Percentiles rank a stretch among this genome's conserved stretches.
Conservation (phyloP, 2,329 filamentous ascomycete genomes). For the Sporothrix brunneoviolacea region DNA sequence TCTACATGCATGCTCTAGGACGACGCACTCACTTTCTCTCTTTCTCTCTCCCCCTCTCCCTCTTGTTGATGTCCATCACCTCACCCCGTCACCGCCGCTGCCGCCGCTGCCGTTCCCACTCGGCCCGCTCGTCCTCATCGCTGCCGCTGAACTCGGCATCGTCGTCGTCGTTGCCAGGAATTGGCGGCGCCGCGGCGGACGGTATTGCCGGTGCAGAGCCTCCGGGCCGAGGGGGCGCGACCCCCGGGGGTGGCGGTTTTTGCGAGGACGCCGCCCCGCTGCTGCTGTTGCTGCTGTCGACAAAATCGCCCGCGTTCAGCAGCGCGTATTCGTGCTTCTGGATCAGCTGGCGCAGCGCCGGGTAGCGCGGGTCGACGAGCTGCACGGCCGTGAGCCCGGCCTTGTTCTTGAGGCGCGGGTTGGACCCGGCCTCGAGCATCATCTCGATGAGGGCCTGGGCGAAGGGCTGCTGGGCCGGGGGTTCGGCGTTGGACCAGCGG, state of each 20-base stretch:
- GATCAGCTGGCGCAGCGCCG: conserved; percentile 54
- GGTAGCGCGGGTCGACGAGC: conserved; percentile 66
- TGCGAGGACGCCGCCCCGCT: neutral
- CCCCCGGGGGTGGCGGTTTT: neutral
- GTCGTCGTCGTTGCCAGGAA: conserved; percentile 35
- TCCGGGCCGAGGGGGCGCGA: neutral
- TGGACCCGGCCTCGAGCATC: conserved; percentile 71
- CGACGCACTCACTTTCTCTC: neutral
- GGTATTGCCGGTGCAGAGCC: conserved; percentile 6
- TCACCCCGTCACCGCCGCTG: conserved; percentile 18
- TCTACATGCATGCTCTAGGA: conserved; percentile 3
- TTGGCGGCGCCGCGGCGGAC: conserved; percentile 13
- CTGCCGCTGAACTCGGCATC: conserved; percentile 58
- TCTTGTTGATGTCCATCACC: conserved; percentile 17
- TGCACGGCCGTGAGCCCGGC: conserved; percentile 64
- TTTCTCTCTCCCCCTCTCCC: neutral
- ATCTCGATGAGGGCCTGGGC: conserved; percentile 66
- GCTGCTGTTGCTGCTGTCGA: conserved; percentile 25
- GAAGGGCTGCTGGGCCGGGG: conserved; percentile 55
- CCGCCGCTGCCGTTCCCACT: conserved; percentile 49
- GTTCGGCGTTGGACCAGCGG: conserved; percentile 66
- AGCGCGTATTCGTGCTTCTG: conserved; percentile 63
- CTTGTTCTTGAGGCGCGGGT: conserved; percentile 57
- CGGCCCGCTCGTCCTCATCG: conserved; percentile 57
- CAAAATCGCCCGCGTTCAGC: conserved; percentile 53